Percentiles rank a stretch among this genome's conserved stretches.
Evolutionary conservation across 2,329 filamentous ascomycete genomes (phyloP).

Genomic region (Lasiodiplodia sp.): DNA sequence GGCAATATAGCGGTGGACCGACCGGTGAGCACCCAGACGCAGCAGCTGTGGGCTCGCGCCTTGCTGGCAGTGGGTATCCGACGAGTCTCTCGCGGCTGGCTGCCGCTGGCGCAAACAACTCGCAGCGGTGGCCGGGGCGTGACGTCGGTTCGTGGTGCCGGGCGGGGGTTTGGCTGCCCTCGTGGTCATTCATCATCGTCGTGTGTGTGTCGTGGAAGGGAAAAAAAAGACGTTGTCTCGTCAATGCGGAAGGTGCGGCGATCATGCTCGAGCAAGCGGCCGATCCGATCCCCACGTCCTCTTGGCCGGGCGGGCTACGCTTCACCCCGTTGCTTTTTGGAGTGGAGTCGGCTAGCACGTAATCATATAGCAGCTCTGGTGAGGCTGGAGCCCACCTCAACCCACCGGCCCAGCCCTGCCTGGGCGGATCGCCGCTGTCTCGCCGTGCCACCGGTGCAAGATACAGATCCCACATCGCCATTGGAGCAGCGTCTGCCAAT

Average conservation of each 20-base stretch:
- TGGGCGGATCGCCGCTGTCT: slow-evolving; percentile 8
- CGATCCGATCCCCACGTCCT: slow-evolving; percentile 20
- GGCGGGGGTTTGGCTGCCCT: background rate
- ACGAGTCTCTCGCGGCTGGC: slow-evolving; percentile 17
- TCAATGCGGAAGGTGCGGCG: slow-evolving; percentile 23
- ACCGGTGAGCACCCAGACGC: slow-evolving; percentile 4
- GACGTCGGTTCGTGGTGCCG: background rate
- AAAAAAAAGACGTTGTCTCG: slow-evolving; percentile 9
- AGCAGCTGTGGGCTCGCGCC: background rate
- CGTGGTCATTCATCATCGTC: background rate
- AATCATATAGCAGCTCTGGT: background rate
- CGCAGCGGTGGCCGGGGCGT: background rate
- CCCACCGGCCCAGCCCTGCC: background rate
- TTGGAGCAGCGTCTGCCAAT: slow-evolving; percentile 1
- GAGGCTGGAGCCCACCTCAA: slow-evolving; percentile 9
- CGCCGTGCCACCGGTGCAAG: slow-evolving; percentile 11
- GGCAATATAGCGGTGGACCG: background rate
- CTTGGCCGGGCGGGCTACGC: background rate
- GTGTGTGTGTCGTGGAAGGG: background rate
- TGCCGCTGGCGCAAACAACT: slow-evolving; percentile 17
- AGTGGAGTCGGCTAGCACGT: slow-evolving; percentile 9
- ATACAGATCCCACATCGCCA: slow-evolving; percentile 15
- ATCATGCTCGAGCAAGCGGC: slow-evolving; percentile 22
- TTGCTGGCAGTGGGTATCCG: background rate
- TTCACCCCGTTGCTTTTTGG: slow-evolving; percentile 17